Evolutionary conservation across 75 land plant genomes (phyloP), one percentile per base, ranked within the genome.

Genomic region (Azolla pinnata): DNA sequence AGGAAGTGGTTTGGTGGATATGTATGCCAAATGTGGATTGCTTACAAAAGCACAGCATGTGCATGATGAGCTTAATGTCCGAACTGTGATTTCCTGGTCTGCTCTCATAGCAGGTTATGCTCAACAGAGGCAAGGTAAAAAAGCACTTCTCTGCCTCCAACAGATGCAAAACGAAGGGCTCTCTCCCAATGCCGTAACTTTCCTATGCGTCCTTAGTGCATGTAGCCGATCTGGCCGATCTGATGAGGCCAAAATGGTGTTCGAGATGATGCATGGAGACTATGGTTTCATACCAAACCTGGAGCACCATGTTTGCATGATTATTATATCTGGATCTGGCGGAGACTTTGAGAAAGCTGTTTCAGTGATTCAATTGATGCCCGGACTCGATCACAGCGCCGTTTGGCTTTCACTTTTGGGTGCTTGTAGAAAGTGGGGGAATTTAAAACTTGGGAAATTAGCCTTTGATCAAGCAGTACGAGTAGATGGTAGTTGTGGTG

Each of bases 321-420:
- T 68, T 47, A 67, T 68, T 75, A 54, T 75, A 14, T 45, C 64
- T 20, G 70, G 72, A 29, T 72, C 67, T 44, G 67, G 72, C 54
- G 78, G 78, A 25, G 60, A 60, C 31, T 59, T 75, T 18, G 47
- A 56, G 32, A 67, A 68, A 53, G 77, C 71, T 24, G 25, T 58
- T 29, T 29, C 63, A 21, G 32, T 67, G 17, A 59, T 74, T 18
- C 12, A 68, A 2, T 33, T 19, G 19, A 57, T 67, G 77, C 77
- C 77, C 32, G 58, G 44, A 46, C 56, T 66, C 49, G 60, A 79
- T 9, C 60, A 64, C 67, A 66, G 71, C 31, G 74, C 64, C 21
- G 66, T 76, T 12, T 81, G 84, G 84, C 71, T 79, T 3, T 61
- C 80, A 31, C 18, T 81, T 28, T 54, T 76, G 2, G 80, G 80